phyloP scores from a whole-genome alignment of 2,329 filamentous ascomycete genomes.

The Botrytis porri region DNA sequence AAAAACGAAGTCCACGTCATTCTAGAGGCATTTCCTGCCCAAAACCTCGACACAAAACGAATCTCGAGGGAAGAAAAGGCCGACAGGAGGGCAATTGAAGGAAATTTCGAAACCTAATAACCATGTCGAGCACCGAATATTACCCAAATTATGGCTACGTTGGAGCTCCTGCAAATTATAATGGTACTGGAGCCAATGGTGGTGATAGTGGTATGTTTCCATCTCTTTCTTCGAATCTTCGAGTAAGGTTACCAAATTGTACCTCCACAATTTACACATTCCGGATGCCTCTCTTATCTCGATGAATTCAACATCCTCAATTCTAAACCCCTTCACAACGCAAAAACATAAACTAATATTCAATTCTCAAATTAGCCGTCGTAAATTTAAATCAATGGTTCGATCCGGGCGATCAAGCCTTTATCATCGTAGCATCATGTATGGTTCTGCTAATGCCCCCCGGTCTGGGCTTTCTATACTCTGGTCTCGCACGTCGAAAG shows the following conservation, averaged over 20 bases:
- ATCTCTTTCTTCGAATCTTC: neutral
- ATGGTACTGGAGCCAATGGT: slow-evolving; percentile 51
- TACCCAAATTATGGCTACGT: slow-evolving; percentile 50
- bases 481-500: slow-evolving; percentile 93
- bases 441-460: slow-evolving; percentile 98
- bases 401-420: slow-evolving; percentile 85
- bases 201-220: slow-evolving; percentile 39
- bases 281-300: neutral
- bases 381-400: slow-evolving; percentile 97
- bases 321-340: neutral
- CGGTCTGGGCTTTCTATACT: slow-evolving; percentile 96
- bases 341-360: slow-evolving; percentile 12
- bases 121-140: slow-evolving; percentile 21
- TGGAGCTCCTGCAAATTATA: slow-evolving; percentile 58
- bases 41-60: neutral
- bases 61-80: neutral
- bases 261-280: neutral
- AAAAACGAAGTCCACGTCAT: neutral
- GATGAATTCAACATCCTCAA: neutral
- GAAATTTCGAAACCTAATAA: neutral
- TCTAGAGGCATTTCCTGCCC: neutral
- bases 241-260: neutral
- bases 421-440: slow-evolving; percentile 82
- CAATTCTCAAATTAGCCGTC: slow-evolving; percentile 52
- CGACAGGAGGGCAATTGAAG: slow-evolving; percentile 9